These are phyloP conservation scores for Nakazawaea ishiwadae DNA, from an alignment of 805 yeast species.

Conservation along the genomic window DNA sequence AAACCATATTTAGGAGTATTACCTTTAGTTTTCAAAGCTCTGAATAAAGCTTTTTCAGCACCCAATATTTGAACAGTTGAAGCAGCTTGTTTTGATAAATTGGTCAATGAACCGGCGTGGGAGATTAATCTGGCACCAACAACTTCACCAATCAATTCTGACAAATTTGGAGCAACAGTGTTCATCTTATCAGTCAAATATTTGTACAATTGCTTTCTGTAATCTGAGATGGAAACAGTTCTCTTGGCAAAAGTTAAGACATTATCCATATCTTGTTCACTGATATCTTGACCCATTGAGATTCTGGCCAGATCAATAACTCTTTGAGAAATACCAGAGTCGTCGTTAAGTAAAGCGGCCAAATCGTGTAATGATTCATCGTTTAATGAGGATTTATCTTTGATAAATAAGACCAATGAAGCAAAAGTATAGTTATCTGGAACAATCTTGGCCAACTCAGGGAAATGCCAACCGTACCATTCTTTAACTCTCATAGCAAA, in stretches of 20 bases:
- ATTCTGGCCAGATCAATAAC: conserved; percentile 93
- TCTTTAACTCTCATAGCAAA: conserved; percentile 96
- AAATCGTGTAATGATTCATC: conserved; percentile 85
- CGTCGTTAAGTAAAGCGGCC: conserved; percentile 87
- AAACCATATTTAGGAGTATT: conserved; percentile 96
- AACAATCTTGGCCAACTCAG: conserved; percentile 89
- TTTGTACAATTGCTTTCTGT: conserved; percentile 77
- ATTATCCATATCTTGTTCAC: conserved; percentile 91
- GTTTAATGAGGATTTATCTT: conserved; percentile 78
- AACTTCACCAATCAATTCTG: conserved; percentile 96
- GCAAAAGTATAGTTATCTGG: conserved; percentile 88
- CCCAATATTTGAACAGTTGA: conserved; percentile 97
- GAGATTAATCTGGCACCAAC: conserved; percentile 98
- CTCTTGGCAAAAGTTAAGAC: conserved; percentile 89
- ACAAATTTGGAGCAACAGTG: conserved; percentile 94
- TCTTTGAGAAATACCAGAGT: conserved; percentile 86
- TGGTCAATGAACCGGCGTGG: conserved; percentile 97
- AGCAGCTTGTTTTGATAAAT: conserved; percentile 96
- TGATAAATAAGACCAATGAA: conserved; percentile 71
- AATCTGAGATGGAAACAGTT: conserved; percentile 87
- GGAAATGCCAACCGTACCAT: conserved; percentile 99
- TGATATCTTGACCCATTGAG: conserved; percentile 98
- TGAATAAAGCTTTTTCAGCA: conserved; percentile 94
- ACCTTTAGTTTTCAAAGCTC: conserved; percentile 95
- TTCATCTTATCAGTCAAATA: conserved; percentile 95